These are phyloP conservation scores for Arabidopsis thaliana DNA, from an alignment of 345 rosid genomes.

Conservation along the genomic window TAIR10.1 NC_003071.7:7151501-7152000, in stretches of 20 bases:
- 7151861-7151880: constrained; percentile 81
- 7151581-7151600: constrained; percentile 77
- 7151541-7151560: constrained; percentile 79
- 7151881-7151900: constrained; percentile 79
- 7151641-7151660: constrained; percentile 56
- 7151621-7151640: constrained; percentile 60
- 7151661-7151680: constrained; percentile 66
- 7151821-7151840: constrained; percentile 67
- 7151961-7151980: constrained; percentile 94
- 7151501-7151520: constrained; percentile 75
- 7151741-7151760: constrained; percentile 80
- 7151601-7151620: constrained; percentile 68
- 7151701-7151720: constrained; percentile 44
- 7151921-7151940: constrained; percentile 90
- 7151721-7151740: constrained; percentile 73
- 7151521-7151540: constrained; percentile 84
- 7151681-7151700: constrained; percentile 57
- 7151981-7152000: constrained; percentile 90
- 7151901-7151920: constrained; percentile 97
- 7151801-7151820: constrained; percentile 70
- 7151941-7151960: constrained; percentile 72
- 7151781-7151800: constrained; percentile 89
- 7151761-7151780: constrained; percentile 92
- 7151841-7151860: constrained; percentile 84
- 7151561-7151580: constrained; percentile 73